Evolutionary conservation across 805 yeast genomes (phyloP).

Genomic region (Metschnikowia peoriensis): DNA sequence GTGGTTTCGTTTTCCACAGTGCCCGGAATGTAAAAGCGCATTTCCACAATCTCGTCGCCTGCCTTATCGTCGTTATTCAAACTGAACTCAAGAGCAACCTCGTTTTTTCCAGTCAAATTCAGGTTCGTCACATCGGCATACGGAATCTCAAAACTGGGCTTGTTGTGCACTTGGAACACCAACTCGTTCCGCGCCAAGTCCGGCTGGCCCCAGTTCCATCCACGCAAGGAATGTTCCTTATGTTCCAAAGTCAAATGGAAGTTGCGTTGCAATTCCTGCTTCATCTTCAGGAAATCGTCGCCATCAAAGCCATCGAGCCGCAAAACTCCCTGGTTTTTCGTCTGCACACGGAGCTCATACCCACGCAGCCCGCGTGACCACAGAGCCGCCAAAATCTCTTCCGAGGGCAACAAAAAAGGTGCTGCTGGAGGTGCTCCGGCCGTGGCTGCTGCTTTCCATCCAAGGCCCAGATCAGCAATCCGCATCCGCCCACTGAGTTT

Average conservation of each 20-base stretch:
- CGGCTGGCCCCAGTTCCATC: constrained; percentile 98
- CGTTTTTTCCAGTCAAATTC: constrained; percentile 87
- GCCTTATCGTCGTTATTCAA: constrained; percentile 60
- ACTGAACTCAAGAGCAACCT: constrained; percentile 86
- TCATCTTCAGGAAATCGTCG: constrained; percentile 76
- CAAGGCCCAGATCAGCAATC: constrained; percentile 94
- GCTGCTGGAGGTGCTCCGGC: constrained; percentile 43
- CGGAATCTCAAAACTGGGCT: constrained; percentile 91
- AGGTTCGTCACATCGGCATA: constrained; percentile 77
- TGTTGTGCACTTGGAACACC: constrained; percentile 78
- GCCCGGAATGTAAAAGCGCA: constrained; percentile 94
- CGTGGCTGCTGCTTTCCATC: constrained; percentile 78
- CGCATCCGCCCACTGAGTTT: constrained; percentile 84
- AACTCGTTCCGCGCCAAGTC: constrained; percentile 92
- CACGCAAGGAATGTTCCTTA: constrained; percentile 89
- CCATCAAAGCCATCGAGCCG: constrained; percentile 89
- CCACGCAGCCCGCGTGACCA: constrained; percentile 97
- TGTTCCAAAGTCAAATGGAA: constrained; percentile 73
- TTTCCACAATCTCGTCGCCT: constrained; percentile 95
- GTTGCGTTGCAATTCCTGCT: constrained; percentile 77
- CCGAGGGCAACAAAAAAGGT: constrained; percentile 87
- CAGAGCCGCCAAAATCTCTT: constrained; percentile 71
- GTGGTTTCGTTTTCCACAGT: constrained; percentile 52
- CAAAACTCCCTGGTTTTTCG: constrained; percentile 83
- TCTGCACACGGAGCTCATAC: constrained; percentile 82